A percentile compares a stretch with the other conserved stretches of the same genome.
Evolutionary conservation across 495 filamentous ascomycete genomes (phyloP).

Genomic region (Viridothelium virens): DNA sequence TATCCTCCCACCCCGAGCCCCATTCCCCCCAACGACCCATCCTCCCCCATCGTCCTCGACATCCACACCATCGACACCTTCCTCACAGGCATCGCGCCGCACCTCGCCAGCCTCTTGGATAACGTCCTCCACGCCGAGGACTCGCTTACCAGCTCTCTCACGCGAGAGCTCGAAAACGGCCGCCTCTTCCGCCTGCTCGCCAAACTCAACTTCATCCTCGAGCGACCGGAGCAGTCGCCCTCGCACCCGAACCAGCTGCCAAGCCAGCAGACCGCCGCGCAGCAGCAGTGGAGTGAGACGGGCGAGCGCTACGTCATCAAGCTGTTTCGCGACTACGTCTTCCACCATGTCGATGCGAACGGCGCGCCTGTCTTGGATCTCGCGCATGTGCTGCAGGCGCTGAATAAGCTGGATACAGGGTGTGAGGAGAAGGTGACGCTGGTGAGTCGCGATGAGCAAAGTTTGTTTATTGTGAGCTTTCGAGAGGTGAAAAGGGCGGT

Average conservation of each 20-base stretch:
- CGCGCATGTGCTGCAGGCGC: constrained; percentile 69
- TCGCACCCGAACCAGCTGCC: constrained; percentile 14
- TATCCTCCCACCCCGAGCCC: constrained; percentile 23
- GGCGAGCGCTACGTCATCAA: constrained; percentile 86
- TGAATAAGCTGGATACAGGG: constrained; percentile 91
- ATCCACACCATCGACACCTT: constrained; percentile 67
- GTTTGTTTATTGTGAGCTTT: constrained; percentile 75
- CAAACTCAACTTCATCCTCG: constrained; percentile 78
- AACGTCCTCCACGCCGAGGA: constrained; percentile 67
- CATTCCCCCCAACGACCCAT: constrained; percentile 35
- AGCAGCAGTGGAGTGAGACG: constrained; percentile 65
- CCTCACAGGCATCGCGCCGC: constrained; percentile 63
- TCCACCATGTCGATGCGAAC: constrained; percentile 82
- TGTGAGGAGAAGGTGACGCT: constrained; percentile 76
- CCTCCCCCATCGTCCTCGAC: constrained; percentile 30
- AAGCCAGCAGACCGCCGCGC: constrained; percentile 5
- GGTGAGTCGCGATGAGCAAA: constrained; percentile 83
- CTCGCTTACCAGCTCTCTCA: constrained; percentile 58
- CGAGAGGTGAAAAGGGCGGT: constrained; percentile 76
- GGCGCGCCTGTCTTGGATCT: constrained; percentile 74
- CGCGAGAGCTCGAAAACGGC: constrained; percentile 83
- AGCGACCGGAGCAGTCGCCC: constrained; percentile 62
- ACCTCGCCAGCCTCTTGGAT: constrained; percentile 64
- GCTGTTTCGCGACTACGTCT: constrained; percentile 93
- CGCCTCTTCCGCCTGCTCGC: constrained; percentile 71